A percentile compares a stretch with the other conserved stretches of the same genome.
These are phyloP conservation scores for Kwoniella shivajii DNA, from an alignment of 1,284 basidiomycete genomes.

Conservation along the genomic window DNA sequence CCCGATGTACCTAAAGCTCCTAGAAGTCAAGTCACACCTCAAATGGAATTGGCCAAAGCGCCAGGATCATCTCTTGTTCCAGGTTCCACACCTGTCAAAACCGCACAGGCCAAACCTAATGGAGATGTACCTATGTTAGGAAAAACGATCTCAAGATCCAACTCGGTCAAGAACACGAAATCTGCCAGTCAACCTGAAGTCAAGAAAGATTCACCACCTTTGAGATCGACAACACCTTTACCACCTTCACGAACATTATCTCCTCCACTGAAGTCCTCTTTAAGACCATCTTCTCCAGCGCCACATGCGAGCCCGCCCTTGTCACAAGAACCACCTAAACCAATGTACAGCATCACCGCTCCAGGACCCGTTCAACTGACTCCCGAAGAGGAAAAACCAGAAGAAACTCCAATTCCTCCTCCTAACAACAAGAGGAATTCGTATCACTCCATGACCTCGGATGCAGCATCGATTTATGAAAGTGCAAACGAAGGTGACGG, in stretches of 20 bases:
- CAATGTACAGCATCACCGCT: slow-evolving; percentile 43
- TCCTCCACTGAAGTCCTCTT: slow-evolving; percentile 52
- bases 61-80: slow-evolving; percentile 44
- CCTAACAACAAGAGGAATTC: slow-evolving; percentile 27
- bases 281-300: slow-evolving; percentile 44
- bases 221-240: slow-evolving; percentile 34
- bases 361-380: slow-evolving; percentile 46
- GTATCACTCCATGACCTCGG: slow-evolving; percentile 30
- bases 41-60: slow-evolving; percentile 44
- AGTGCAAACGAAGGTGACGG: slow-evolving; percentile 45
- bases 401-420: slow-evolving; percentile 3
- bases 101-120: slow-evolving; percentile 2
- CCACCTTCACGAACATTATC: slow-evolving; percentile 43
- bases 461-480: slow-evolving; percentile 49
- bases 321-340: slow-evolving; percentile 27
- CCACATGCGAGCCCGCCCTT: slow-evolving; percentile 13
- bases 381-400: slow-evolving; percentile 16
- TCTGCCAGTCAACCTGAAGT: neutral
- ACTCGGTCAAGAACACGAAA: slow-evolving; percentile 18
- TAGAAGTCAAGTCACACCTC: slow-evolving; percentile 43
- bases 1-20: slow-evolving; percentile 53
- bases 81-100: slow-evolving; percentile 3
- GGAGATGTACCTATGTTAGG: slow-evolving; percentile 11
- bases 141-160: slow-evolving; percentile 33
- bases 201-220: neutral